Base-by-base conservation (phyloP, 441 rosid species). In the Gossypium schwendimanii region DNA sequence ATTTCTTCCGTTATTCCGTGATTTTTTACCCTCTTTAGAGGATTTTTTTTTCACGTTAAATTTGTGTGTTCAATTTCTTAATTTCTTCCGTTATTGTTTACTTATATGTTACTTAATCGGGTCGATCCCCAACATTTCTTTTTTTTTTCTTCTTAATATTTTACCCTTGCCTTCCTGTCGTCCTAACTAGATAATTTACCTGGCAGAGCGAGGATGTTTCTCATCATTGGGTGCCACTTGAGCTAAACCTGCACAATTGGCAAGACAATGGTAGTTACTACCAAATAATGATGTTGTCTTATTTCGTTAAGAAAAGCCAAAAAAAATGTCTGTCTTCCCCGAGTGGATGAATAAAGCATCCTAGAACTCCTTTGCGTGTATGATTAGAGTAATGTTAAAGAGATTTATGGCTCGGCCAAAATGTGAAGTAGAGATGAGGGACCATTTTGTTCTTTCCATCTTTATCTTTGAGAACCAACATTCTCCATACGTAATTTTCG, bases 391-490 rank as follows among this genome's bases (percentile, higher is more conserved):
- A 7, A 0, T 12, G 36, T 26, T 15, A 10, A 50, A 50, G 60
- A 28, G 60, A 28, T 52, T 52, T 28, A 4, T 68, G 45, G 17
- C 60, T 67, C 59, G 59, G 59, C 36, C 71, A 50, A 67, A 50
- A 15, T 17, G 71, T 26, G 45, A 67, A 26, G 69, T n/a, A 4
- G 8, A 63, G 28, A 39, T 18, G 50, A 36, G 57, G 77, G 73
- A 54, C 77, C 63, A 47, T 45, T 18, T 57, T 53, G 65, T 39
- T 41, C 14, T 53, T 64, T 60, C 18, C 61, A 20, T 74, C 60
- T 52, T 68, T 74, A 36, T 54, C 59, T 62, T 58, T 26, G 11
- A 69, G 49, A 77, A 71, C 77, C 57, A 71, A 71, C 69, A 70
- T 73, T 0, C 78, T 8, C 74, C 39, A 41, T 18, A 54, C 10